phyloP scores from a whole-genome alignment of 257 asterid species.

The Haberlea rhodopensis region DNA sequence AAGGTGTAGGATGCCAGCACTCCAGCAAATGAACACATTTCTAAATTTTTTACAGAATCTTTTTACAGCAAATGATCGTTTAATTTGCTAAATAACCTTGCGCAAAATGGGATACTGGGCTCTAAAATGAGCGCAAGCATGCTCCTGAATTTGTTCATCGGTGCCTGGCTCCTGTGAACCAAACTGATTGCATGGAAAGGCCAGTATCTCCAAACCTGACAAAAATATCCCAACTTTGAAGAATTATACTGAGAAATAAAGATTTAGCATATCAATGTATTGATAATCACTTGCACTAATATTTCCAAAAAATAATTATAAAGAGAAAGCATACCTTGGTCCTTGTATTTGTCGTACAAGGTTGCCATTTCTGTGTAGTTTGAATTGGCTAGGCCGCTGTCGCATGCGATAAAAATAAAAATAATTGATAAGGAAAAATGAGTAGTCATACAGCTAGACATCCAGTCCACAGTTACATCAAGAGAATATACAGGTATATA shows the following conservation, averaged over 20 bases:
- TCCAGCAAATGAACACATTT: not conserved
- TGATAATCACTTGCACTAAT: too few relatives aligned
- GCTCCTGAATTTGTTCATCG: slow-evolving; percentile 22
- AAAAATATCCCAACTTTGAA: too few relatives aligned
- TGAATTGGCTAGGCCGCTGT: slow-evolving; percentile 83
- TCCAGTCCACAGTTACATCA: too few relatives aligned
- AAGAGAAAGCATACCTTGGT: slow-evolving; percentile 49
- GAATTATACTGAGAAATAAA: too few relatives aligned
- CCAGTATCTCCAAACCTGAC: slow-evolving; percentile 20
- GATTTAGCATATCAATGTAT: too few relatives aligned
- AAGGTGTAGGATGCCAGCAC: not conserved
- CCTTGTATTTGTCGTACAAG: slow-evolving; percentile 66
- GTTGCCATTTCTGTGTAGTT: slow-evolving; percentile 69
- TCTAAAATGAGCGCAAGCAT: slow-evolving; percentile 20
- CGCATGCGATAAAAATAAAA: slow-evolving; percentile 24
- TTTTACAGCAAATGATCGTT: not conserved
- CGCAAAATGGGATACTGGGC: slow-evolving; percentile 21
- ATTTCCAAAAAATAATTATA: too few relatives aligned
- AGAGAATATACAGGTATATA: too few relatives aligned
- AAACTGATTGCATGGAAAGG: slow-evolving; percentile 27
- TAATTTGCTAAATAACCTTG: not conserved
- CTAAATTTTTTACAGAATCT: not conserved
- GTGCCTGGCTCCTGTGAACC: slow-evolving; percentile 23
- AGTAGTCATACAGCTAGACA: not conserved
- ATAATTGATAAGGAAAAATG: not conserved